Base-by-base conservation (phyloP, 2,329 filamentous ascomycete species). In the Coleophoma cylindrospora region DNA sequence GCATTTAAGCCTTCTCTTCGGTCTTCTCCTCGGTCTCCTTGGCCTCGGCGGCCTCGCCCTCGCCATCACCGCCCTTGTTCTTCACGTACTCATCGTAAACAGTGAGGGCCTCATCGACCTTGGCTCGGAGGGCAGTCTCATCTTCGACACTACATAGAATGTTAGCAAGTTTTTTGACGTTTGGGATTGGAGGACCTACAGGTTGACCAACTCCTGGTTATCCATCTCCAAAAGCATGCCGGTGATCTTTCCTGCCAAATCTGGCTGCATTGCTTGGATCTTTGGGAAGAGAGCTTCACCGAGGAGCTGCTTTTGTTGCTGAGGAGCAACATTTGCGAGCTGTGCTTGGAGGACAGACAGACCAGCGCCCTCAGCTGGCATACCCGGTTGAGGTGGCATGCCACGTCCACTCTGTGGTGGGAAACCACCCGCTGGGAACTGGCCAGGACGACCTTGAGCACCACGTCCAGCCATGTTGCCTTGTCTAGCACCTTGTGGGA, bases 171-270 rank as follows among this genome's bases (percentile, higher is more conserved):
- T 43, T 34, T 27, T 41, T 8, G 34, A 37, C 37, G 40, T 34
- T 47, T n/a, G 14, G 34, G 19, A 33, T 27, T 48, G 32, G 17
- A 11, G 9, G 44, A 89, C 91, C 89, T 86, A 96, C 89, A 99
- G 82, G 74, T 89, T 89, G 67, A 99, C 81, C 63, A 99, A 79
- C 77, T 99, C 94, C 51, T 79, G 70, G 74, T 97, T 97, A 65
- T 97, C 94, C 94, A 99, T 99, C 82, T 99, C 94, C 64, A 99
- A 75, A 64, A 99, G 87, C 94, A 99, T 99, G 74, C 94, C 94
- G 55, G 94, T 99, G 71, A 99, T 97, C 86, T 99, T 99, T 68
- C 94, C 94, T 56, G 94, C 94, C 65, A 99, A 80, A 64, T 96
- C 91, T 53, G 91, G 88, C 77, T 99, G 94, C 73, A 96, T 86